phyloP scores from a whole-genome alignment of 495 filamentous ascomycete genomes.

The Aspergillus saccharolyticus region DNA sequence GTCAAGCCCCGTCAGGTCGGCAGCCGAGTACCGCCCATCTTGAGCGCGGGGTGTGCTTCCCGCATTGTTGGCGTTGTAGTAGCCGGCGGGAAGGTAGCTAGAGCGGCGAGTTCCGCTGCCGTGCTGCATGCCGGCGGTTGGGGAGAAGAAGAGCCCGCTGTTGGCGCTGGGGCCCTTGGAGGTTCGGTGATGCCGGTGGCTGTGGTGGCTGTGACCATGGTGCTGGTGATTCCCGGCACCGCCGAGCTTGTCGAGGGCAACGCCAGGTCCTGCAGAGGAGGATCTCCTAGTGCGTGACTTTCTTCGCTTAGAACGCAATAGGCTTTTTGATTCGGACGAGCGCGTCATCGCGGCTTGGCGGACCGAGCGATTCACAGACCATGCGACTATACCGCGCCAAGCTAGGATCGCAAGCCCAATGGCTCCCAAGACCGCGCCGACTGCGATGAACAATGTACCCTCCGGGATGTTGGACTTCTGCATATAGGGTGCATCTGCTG shows the following conservation, averaged over 20 bases:
- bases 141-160: conserved; percentile 84
- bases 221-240: conserved; percentile 13
- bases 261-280: conserved; percentile 13
- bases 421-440: conserved; percentile 81
- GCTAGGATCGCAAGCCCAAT: conserved; percentile 72
- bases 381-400: conserved; percentile 87
- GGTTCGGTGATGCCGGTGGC: conserved; percentile 23
- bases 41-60: conserved; percentile 37
- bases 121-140: conserved; percentile 61
- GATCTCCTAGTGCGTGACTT: conserved; percentile 23
- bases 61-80: conserved; percentile 70
- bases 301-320: conserved; percentile 50
- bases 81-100: conserved; percentile 82
- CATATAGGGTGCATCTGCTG: conserved; percentile 86
- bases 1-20: conserved; percentile 15
- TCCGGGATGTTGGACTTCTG: conserved; percentile 85
- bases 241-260: conserved; percentile 53
- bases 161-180: conserved; percentile 46
- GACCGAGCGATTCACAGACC: conserved; percentile 87
- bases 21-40: conserved; percentile 12
- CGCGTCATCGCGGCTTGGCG: conserved; percentile 68
- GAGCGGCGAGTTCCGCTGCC: conserved; percentile 51
- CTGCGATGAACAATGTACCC: conserved; percentile 93
- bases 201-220: conserved; percentile 30
- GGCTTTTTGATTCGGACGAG: conserved; percentile 62